These are phyloP conservation scores for Phytophthora podocarpi DNA, from an alignment of 352 stramenopile species.

Conservation along the genomic window DNA sequence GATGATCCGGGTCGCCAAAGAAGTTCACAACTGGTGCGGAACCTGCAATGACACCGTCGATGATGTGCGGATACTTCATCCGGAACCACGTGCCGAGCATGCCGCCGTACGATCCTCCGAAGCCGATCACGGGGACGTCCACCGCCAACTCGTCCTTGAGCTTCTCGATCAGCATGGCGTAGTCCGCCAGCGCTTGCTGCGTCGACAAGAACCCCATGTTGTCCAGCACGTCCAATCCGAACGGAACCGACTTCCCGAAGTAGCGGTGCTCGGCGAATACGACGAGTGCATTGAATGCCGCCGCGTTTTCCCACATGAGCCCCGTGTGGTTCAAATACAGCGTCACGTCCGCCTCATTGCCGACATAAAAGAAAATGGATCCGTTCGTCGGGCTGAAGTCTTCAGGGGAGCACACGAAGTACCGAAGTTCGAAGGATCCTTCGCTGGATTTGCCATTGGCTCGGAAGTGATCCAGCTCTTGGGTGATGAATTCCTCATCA, in stretches of 20 bases:
- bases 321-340: constrained; percentile 95
- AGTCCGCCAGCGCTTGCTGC: constrained; percentile 86
- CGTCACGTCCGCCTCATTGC: constrained; percentile 95
- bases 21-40: constrained; percentile 73
- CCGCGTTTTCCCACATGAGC: constrained; percentile 95
- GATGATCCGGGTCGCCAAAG: constrained; percentile 43
- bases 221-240: constrained; percentile 47
- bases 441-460: constrained; percentile 18
- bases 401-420: constrained; percentile 70
- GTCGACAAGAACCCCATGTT: constrained; percentile 80
- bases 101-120: constrained; percentile 80
- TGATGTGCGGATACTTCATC: constrained; percentile 75
- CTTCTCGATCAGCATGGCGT: constrained; percentile 53
- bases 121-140: constrained; percentile 67
- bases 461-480: constrained; percentile 60
- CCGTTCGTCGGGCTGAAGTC: constrained; percentile 46
- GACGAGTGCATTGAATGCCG: constrained; percentile 87
- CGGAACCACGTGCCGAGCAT: constrained; percentile 80
- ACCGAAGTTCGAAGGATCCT: constrained; percentile 56
- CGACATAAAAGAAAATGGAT: constrained; percentile 92
- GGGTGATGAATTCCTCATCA: constrained; percentile 47
- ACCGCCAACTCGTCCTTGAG: constrained; percentile 46
- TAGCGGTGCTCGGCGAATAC: constrained; percentile 97
- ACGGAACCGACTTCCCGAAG: constrained; percentile 89
- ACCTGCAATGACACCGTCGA: constrained; percentile 65